Percentiles rank a stretch among this genome's conserved stretches.
These are phyloP conservation scores for Blastomyces parvus DNA, from an alignment of 2,329 filamentous ascomycete genomes.

Conservation along the genomic window DNA sequence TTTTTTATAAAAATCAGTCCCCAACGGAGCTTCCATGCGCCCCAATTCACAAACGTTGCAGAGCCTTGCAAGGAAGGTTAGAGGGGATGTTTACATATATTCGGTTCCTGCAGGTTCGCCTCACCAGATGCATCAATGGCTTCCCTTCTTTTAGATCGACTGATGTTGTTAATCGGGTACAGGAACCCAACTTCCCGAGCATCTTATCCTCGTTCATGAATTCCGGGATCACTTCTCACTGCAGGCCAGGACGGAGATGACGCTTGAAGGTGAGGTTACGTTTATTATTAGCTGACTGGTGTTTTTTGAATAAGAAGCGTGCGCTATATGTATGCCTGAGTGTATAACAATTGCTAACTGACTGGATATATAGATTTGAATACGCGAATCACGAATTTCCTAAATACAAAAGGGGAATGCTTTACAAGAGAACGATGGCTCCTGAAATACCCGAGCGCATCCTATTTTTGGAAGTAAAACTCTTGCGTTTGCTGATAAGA, in stretches of 20 bases:
- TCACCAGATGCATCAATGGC: neutral
- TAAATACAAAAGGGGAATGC: neutral
- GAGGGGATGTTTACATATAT: conserved; percentile 9
- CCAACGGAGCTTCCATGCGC: conserved; percentile 14
- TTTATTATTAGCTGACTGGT: neutral
- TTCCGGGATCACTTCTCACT: conserved; percentile 20
- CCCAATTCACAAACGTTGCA: conserved; percentile 12
- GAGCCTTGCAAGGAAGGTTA: conserved; percentile 7
- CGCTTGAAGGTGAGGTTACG: conserved; percentile 12
- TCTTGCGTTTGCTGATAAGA: neutral
- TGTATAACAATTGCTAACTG: too few relatives aligned
- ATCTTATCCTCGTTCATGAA: conserved; percentile 21
- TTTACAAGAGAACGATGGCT: conserved; percentile 7
- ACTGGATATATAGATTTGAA: conserved; percentile 1
- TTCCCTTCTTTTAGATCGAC: neutral
- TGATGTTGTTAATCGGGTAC: conserved; percentile 4
- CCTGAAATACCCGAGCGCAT: neutral
- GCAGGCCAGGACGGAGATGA: conserved; percentile 18
- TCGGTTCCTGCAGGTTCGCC: conserved; percentile 12
- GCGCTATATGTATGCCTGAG: too few relatives aligned
- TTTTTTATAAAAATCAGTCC: neutral
- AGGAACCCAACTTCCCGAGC: conserved; percentile 16
- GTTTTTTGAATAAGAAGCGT: too few relatives aligned
- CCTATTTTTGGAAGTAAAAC: neutral
- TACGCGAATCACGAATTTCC: conserved; percentile 1